phyloP scores from a whole-genome alignment of 176 grass and related monocot species.

The Paspalum notatum region DNA sequence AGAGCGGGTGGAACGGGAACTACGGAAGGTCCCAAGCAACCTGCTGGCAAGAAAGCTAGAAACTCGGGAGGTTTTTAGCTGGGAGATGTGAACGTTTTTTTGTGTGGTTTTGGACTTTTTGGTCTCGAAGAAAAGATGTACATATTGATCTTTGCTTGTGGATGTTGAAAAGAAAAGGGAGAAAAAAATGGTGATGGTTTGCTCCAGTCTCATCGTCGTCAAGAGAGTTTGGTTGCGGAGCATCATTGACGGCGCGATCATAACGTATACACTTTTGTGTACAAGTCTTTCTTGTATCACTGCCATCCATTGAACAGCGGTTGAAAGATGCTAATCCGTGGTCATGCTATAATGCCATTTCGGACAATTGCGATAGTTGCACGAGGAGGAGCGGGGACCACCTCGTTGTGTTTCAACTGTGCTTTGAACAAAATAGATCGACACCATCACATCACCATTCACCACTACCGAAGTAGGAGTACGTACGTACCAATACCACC shows the following conservation, averaged over 20 bases:
- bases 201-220: not conserved
- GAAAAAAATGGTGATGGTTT: not conserved
- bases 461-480: too few species aligned
- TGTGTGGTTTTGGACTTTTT: not conserved
- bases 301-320: too few species aligned
- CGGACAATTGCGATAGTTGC: too few species aligned
- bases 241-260: too few species aligned
- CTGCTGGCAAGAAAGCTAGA: not conserved
- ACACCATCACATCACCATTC: too few species aligned
- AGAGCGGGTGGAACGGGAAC: too few species aligned
- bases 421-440: too few species aligned
- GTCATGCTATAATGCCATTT: too few species aligned
- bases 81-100: constrained; percentile 9
- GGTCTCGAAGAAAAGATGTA: constrained; percentile 4
- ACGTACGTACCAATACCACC: too few species aligned
- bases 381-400: too few species aligned
- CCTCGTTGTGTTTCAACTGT: too few species aligned
- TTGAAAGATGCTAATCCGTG: too few species aligned
- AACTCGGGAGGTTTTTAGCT: not conserved
- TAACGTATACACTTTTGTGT: not conserved
- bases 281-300: not conserved
- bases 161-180: not conserved
- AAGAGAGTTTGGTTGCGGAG: not conserved
- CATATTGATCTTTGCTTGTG: constrained; percentile 4
- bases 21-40: not conserved